These are phyloP conservation scores for Calcarisporium arbuscula DNA, from an alignment of 2,329 filamentous ascomycete genomes.

Conservation along the genomic window DNA sequence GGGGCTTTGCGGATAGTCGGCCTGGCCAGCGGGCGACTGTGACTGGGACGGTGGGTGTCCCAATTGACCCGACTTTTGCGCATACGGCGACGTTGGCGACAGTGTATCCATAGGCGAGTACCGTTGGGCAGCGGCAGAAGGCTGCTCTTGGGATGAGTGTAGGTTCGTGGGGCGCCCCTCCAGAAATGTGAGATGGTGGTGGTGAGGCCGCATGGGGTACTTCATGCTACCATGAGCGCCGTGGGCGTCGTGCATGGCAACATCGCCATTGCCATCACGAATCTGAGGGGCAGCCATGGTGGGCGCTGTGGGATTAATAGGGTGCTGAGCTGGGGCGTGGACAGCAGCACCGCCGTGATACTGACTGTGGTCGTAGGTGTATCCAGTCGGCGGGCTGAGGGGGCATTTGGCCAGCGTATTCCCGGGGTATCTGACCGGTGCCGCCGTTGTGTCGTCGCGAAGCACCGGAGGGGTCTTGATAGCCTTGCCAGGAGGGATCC, in stretches of 20 bases:
- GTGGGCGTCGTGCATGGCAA: slow-evolving; percentile 77
- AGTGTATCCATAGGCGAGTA: slow-evolving; percentile 95
- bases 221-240: slow-evolving; percentile 83
- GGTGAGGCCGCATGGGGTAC: slow-evolving; percentile 73
- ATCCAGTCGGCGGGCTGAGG: slow-evolving; percentile 8
- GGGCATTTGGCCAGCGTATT: slow-evolving; percentile 36
- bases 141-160: slow-evolving; percentile 58
- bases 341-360: slow-evolving; percentile 43
- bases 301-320: slow-evolving; percentile 49
- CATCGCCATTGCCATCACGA: slow-evolving; percentile 68
- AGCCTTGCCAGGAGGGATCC: slow-evolving; percentile 59
- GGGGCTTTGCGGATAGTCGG: slow-evolving; percentile 53
- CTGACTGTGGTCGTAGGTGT: slow-evolving; percentile 60
- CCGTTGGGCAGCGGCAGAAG: slow-evolving; percentile 77
- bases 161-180: slow-evolving; percentile 50
- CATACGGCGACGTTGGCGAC: slow-evolving; percentile 74
- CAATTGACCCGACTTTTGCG: slow-evolving; percentile 53
- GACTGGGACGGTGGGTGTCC: slow-evolving; percentile 49
- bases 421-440: slow-evolving; percentile 36
- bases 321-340: slow-evolving; percentile 27
- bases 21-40: slow-evolving; percentile 71
- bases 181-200: slow-evolving; percentile 66
- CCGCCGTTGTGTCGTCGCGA: slow-evolving; percentile 60
- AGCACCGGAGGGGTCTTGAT: slow-evolving; percentile 57
- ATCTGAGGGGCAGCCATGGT: slow-evolving; percentile 50